Evolutionary conservation across 108 stramenopile species (phyloP).

Genomic region (Aurantiochytrium sp.): DNA sequence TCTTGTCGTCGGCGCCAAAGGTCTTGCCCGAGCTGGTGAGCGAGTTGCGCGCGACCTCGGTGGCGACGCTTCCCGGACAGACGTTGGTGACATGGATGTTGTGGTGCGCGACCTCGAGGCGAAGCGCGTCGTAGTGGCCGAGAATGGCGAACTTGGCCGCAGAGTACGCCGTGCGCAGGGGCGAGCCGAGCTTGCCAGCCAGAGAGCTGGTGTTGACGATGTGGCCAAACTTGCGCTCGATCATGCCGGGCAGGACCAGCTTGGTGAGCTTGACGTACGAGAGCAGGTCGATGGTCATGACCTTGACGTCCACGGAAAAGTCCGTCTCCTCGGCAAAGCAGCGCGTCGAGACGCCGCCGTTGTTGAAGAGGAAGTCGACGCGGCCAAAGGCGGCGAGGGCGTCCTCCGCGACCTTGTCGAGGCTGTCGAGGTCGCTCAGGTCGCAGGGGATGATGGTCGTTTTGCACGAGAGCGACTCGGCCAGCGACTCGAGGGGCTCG

Average conservation of each 20-base stretch:
- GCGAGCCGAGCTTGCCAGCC: slow-evolving; percentile 29
- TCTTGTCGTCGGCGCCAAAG: neutral
- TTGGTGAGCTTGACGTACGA: neutral
- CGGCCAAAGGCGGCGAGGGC: neutral
- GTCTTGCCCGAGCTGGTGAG: neutral
- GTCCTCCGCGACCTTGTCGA: neutral
- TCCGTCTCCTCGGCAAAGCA: neutral
- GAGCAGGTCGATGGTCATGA: neutral
- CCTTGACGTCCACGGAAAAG: neutral
- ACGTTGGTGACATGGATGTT: neutral
- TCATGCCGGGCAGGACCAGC: neutral
- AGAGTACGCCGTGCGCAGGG: neutral
- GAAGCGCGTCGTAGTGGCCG: slow-evolving; percentile 33
- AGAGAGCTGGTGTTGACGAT: neutral
- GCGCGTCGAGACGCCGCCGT: neutral
- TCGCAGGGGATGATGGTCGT: neutral
- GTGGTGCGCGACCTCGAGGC: neutral
- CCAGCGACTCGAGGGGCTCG: neutral
- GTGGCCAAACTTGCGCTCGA: neutral
- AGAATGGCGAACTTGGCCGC: slow-evolving; percentile 33
- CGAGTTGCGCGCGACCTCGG: neutral
- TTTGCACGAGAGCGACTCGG: neutral
- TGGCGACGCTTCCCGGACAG: neutral
- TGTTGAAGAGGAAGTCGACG: neutral
- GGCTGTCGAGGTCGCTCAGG: neutral